Conservation (phyloP, 2,329 filamentous ascomycete genomes). For the Herpotrichia juniperi region DNA sequence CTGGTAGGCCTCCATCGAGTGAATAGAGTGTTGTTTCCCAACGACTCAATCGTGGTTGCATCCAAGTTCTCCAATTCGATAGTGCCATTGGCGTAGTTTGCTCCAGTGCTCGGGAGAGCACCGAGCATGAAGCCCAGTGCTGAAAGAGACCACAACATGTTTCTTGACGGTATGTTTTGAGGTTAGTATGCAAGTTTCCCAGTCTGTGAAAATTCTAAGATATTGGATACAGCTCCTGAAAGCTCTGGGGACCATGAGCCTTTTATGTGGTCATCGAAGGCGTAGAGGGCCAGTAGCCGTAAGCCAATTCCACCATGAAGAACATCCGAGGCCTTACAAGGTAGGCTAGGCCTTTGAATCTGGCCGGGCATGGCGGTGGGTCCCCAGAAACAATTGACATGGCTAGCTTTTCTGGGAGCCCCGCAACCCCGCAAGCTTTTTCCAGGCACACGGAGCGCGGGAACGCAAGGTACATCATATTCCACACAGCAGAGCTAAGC, state of each 20-base stretch:
- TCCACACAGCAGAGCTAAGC: conserved; percentile 1
- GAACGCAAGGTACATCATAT: background rate
- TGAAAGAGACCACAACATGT: conserved; percentile 29
- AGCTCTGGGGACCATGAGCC: background rate
- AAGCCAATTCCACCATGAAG: conserved; percentile 6
- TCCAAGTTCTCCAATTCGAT: conserved; percentile 26
- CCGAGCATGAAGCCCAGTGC: conserved; percentile 33
- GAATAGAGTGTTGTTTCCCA: conserved; percentile 57
- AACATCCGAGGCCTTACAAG: conserved; percentile 3
- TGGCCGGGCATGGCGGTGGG: background rate
- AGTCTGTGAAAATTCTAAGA: background rate
- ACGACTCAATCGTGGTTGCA: conserved; percentile 28
- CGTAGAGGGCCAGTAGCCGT: background rate
- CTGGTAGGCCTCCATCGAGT: conserved; percentile 54
- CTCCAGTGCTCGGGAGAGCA: conserved; percentile 18
- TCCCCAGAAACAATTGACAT: conserved; percentile 2
- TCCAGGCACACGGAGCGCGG: conserved; percentile 5
- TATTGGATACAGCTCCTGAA: background rate
- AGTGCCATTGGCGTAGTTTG: conserved; percentile 21
- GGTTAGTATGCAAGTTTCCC: background rate
- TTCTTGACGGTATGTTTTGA: background rate
- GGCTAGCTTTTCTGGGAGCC: conserved; percentile 10
- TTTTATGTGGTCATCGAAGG: background rate
- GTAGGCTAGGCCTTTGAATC: background rate
- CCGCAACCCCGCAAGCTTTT: conserved; percentile 10